A percentile compares a stretch with the other conserved stretches of the same genome.
Conservation (phyloP, 2,329 filamentous ascomycete genomes). For the Epichloe amarillans region DNA sequence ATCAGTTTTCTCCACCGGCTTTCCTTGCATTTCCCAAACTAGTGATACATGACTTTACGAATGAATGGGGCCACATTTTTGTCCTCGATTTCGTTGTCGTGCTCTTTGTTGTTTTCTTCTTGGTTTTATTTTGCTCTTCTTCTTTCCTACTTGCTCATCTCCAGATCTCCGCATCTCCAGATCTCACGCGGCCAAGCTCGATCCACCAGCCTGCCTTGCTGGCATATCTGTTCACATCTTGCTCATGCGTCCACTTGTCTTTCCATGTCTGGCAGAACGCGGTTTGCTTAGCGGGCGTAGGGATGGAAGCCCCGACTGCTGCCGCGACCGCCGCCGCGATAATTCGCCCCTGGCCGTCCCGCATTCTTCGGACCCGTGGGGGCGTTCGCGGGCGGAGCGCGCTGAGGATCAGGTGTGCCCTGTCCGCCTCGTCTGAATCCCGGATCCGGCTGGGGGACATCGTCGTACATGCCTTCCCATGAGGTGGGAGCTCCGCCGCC, state of each 20-base stretch:
- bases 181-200: no score
- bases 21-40: neutral
- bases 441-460: conserved; percentile 76
- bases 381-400: conserved; percentile 43
- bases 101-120: neutral
- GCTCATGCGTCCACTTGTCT: no score
- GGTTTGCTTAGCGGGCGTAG: conserved; percentile 35
- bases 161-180: no score
- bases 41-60: neutral
- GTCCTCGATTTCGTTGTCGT: no score
- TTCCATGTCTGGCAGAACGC: no score
- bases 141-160: neutral
- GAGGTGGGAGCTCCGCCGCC: conserved; percentile 59
- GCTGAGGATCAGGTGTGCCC: conserved; percentile 28
- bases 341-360: conserved; percentile 81
- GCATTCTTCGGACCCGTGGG: conserved; percentile 95
- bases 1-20: neutral
- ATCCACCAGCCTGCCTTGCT: no score
- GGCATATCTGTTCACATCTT: no score
- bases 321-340: conserved; percentile 76
- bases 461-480: conserved; percentile 98
- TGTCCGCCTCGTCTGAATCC: conserved; percentile 26
- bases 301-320: conserved; percentile 67
- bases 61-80: neutral
- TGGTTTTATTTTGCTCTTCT: neutral